Conservation (phyloP, 2,329 filamentous ascomycete genomes). For the Penicillium psychrosexuale region DNA sequence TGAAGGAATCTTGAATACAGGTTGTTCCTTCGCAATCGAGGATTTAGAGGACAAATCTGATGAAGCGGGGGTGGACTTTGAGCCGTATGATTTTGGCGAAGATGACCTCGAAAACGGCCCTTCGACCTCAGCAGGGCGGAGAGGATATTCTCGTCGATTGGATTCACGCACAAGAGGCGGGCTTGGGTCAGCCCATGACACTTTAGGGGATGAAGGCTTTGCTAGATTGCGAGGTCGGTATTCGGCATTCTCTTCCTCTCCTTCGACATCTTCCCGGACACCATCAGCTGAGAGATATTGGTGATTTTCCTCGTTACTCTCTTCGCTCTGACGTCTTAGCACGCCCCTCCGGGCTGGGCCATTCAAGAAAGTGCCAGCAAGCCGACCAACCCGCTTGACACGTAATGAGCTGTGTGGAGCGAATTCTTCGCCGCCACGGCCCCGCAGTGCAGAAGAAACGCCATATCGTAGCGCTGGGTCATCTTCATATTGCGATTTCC, state of each 20-base stretch:
- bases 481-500: constrained; percentile 33
- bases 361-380: constrained; percentile 73
- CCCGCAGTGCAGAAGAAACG: constrained; percentile 38
- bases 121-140: constrained; percentile 20
- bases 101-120: constrained; percentile 34
- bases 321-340: constrained; percentile 59
- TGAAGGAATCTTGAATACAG: constrained; percentile 58
- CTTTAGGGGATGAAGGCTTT: constrained; percentile 34
- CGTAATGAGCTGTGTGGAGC: constrained; percentile 71
- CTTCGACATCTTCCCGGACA: constrained; percentile 27
- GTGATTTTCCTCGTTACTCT: constrained; percentile 51
- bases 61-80: constrained; percentile 44
- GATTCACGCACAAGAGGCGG: constrained; percentile 25
- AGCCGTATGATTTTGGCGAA: constrained; percentile 36
- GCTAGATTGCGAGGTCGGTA: constrained; percentile 23
- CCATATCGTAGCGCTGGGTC: constrained; percentile 33
- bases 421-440: constrained; percentile 58
- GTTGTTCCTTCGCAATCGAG: constrained; percentile 45
- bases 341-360: constrained; percentile 75
- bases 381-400: constrained; percentile 71
- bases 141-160: constrained; percentile 25
- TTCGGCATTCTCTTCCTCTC: constrained; percentile 29
- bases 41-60: constrained; percentile 40
- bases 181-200: constrained; percentile 38
- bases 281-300: constrained; percentile 28